Evolutionary conservation across 106 monocot genomes (phyloP), one percentile per base, ranked within the genome.

Genomic region (Chionographis japonica): DNA sequence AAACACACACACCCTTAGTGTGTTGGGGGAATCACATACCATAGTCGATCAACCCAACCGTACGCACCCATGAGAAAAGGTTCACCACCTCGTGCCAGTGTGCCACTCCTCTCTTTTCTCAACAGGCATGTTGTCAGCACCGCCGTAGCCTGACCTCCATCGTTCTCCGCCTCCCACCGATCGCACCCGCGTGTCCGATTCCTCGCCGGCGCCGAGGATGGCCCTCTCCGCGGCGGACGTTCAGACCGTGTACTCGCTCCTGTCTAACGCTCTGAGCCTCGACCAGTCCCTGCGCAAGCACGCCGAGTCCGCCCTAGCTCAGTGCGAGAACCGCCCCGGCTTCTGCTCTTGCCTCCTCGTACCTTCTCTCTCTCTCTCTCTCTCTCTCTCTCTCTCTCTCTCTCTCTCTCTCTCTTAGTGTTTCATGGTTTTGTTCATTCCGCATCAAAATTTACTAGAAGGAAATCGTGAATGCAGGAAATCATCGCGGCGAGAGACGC

Each of bases 311-410:
- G 60, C 87, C 20, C 97, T 98, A 67, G 49, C 90, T 0, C 92
- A 98, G 81, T 89, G 92, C 87, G 97, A 92, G 75, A 80, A 70
- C 82, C 92, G 92, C 50, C 89, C 92, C 6, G 97, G 97, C 55
- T 98, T 98, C 75, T 98, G 92, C 85, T 98, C 97, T 11, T 98
- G 97, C 69, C 92, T 98, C 35, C 81, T 98, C n/a, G 97, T 97
- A 83, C 54, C 37, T 35, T 49, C 42, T 52, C 54, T 16, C 16
- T 15, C 41, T 38, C 20, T 13, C 58, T 56, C 18, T 16, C 50
- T 18, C 12, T 6, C 9, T 46, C 12, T 43, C 56, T 58, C 37
- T 19, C 50, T 42, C 14, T 60, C 12, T n/a, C 12, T n/a, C 37
- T 11, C 16, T 65, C 58, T 40, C 16, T 4, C 4, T 52, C 16